Percentiles rank a stretch among this genome's conserved stretches.
These are phyloP conservation scores for Kwoniella sp. DNA, from an alignment of 768 basidiomycete species.

Conservation along the genomic window DNA sequence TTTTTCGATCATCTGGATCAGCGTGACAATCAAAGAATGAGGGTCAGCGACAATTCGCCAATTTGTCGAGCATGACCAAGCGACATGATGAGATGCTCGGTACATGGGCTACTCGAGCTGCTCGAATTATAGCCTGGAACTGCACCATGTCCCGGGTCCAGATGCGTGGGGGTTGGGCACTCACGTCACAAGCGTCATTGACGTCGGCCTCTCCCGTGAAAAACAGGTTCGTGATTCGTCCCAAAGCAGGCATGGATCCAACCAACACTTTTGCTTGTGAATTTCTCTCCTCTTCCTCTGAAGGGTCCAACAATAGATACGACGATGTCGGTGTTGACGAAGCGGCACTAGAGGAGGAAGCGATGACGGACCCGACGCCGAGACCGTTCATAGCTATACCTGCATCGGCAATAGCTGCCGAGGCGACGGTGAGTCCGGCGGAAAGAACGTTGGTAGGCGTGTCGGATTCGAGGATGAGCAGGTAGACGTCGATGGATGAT, in stretches of 20 bases:
- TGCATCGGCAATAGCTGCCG: conserved; percentile 86
- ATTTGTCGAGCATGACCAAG: too few relatives aligned
- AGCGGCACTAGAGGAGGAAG: conserved; percentile 52
- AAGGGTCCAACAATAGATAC: conserved; percentile 73
- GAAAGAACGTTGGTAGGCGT: conserved; percentile 86
- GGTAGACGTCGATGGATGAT: conserved; percentile 85
- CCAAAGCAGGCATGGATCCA: conserved; percentile 85
- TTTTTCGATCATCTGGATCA: conserved; percentile 36
- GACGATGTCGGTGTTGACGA: conserved; percentile 56
- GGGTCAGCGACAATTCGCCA: too few relatives aligned
- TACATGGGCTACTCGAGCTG: not conserved
- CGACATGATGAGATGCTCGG: not conserved
- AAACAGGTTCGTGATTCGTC: conserved; percentile 81
- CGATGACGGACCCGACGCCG: conserved; percentile 79
- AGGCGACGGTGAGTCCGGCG: conserved; percentile 81
- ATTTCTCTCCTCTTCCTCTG: conserved; percentile 58
- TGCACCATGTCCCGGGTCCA: too few relatives aligned
- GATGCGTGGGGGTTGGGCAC: conserved; percentile 37
- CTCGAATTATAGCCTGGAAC: too few relatives aligned
- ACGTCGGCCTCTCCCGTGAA: conserved; percentile 71
- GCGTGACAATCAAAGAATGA: too few relatives aligned
- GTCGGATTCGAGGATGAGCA: conserved; percentile 88
- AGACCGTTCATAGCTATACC: conserved; percentile 82
- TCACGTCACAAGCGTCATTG: conserved; percentile 64
- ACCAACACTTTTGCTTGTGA: conserved; percentile 63